phyloP scores from a whole-genome alignment of 2,329 filamentous ascomycete genomes.

The Cyanodermella asteris region DNA sequence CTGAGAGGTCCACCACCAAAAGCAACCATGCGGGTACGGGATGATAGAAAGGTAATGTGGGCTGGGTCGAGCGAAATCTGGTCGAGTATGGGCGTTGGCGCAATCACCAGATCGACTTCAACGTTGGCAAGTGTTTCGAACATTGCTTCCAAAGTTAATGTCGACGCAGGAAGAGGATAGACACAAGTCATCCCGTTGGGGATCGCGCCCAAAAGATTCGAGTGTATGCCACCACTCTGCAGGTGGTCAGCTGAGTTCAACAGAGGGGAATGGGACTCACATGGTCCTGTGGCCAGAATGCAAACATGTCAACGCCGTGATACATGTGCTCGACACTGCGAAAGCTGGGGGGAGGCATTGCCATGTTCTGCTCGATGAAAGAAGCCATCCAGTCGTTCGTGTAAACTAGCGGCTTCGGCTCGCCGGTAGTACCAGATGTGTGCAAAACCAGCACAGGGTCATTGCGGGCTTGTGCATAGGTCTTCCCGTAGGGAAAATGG shows the following conservation, averaged over 20 bases:
- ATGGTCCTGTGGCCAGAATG: slow-evolving; percentile 5
- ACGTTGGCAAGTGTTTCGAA: slow-evolving; percentile 4
- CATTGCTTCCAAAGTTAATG: slow-evolving; percentile 1
- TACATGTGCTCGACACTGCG: slow-evolving; percentile 3
- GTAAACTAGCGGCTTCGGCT: slow-evolving; percentile 3
- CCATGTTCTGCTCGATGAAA: slow-evolving; percentile 2
- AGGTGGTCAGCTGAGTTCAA: too few relatives aligned
- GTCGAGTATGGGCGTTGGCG: slow-evolving; percentile 5
- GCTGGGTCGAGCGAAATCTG: slow-evolving; percentile 4
- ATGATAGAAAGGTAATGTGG: slow-evolving; percentile 3
- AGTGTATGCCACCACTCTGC: too few relatives aligned
- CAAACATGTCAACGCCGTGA: slow-evolving; percentile 4
- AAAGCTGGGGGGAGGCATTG: slow-evolving; percentile 5
- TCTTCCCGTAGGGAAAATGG: slow-evolving; percentile 2
- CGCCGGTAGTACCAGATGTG: slow-evolving; percentile 3
- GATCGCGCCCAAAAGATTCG: slow-evolving; percentile 4
- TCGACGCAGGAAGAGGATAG: slow-evolving; percentile 4
- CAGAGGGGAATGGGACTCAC: too few relatives aligned
- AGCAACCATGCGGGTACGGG: slow-evolving; percentile 1
- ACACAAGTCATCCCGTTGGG: slow-evolving; percentile 4
- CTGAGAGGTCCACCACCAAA: slow-evolving; percentile 3
- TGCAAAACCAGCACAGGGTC: slow-evolving; percentile 3
- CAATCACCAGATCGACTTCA: slow-evolving; percentile 3
- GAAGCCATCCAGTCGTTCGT: slow-evolving; percentile 8
- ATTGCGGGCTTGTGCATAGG: slow-evolving; percentile 1